phyloP scores from a whole-genome alignment of 768 basidiomycete species.

The Guyanaporus albipodus region DNA sequence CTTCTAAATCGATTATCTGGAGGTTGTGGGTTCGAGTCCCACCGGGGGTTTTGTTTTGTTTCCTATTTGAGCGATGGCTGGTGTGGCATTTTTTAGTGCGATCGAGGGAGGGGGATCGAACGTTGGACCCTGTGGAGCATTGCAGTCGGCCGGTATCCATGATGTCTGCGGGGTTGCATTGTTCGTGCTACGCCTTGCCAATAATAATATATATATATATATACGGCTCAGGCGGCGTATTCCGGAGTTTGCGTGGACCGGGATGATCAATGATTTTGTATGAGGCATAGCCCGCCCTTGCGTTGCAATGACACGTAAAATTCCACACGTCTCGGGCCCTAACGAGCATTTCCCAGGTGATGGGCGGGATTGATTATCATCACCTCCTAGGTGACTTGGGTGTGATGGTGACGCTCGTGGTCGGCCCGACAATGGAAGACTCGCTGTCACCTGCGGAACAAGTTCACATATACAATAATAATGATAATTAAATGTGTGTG shows the following conservation, averaged over 20 bases:
- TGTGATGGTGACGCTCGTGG: background rate
- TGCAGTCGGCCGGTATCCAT: background rate
- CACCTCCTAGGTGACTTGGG: background rate
- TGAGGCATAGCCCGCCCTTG: conserved; percentile 8
- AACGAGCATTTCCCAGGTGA: background rate
- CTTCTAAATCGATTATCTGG: conserved; percentile 81
- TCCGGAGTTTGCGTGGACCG: conserved; percentile 2
- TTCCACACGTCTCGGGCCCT: conserved; percentile 4
- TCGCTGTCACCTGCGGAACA: background rate
- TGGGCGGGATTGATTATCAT: background rate
- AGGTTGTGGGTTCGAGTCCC: conserved; percentile 87
- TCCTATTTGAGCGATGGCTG: background rate
- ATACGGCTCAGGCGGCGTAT: background rate
- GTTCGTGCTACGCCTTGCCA: background rate
- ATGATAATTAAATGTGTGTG: too few species aligned
- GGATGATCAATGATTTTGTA: conserved; percentile 7
- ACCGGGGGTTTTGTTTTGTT: conserved; percentile 56
- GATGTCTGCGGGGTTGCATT: background rate
- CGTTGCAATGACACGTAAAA: conserved; percentile 21
- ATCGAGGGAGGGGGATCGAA: background rate
- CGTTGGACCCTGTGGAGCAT: background rate
- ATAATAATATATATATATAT: too few species aligned
- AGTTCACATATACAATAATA: conserved; percentile 1
- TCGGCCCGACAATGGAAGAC: background rate
- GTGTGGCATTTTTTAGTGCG: background rate